Evolutionary conservation across 2,329 filamentous ascomycete species (phyloP).

Genomic region (Ceratocystis alfenasii): DNA sequence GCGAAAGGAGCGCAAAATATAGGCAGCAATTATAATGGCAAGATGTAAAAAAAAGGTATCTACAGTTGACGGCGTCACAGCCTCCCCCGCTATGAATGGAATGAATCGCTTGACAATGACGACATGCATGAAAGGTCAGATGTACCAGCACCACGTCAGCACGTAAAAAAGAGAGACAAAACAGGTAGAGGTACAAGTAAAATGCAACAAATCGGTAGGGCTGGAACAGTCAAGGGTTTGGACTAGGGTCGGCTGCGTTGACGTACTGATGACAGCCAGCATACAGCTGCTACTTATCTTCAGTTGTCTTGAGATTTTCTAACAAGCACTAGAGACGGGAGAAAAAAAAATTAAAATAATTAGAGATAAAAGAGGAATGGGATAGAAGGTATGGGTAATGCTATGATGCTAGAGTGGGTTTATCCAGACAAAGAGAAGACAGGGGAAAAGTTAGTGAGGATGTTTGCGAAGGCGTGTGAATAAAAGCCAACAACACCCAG

Average conservation of each 20-base stretch:
- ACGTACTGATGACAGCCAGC: background rate
- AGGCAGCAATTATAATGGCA: slow-evolving; percentile 1
- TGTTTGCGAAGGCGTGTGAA: background rate
- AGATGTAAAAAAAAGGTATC: background rate
- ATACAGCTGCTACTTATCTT: too few species aligned
- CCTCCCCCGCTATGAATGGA: background rate
- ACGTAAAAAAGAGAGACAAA: background rate
- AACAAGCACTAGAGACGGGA: background rate
- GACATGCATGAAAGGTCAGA: background rate
- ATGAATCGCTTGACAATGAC: background rate
- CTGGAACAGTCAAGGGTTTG: background rate
- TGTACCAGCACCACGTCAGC: background rate
- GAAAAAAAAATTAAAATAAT: background rate
- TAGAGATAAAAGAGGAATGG: background rate
- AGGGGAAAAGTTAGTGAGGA: background rate
- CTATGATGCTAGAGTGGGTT: slow-evolving; percentile 3
- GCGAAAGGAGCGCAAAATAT: background rate
- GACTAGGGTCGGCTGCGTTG: background rate
- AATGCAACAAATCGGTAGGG: background rate
- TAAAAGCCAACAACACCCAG: background rate
- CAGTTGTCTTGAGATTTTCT: too few species aligned
- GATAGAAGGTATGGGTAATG: slow-evolving; percentile 8
- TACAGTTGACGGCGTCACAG: background rate
- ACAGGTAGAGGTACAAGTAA: background rate
- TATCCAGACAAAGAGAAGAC: background rate